Evolutionary conservation across 495 filamentous ascomycete genomes (phyloP), one percentile per base, ranked within the genome.

Genomic region (Entonaema liquescens): DNA sequence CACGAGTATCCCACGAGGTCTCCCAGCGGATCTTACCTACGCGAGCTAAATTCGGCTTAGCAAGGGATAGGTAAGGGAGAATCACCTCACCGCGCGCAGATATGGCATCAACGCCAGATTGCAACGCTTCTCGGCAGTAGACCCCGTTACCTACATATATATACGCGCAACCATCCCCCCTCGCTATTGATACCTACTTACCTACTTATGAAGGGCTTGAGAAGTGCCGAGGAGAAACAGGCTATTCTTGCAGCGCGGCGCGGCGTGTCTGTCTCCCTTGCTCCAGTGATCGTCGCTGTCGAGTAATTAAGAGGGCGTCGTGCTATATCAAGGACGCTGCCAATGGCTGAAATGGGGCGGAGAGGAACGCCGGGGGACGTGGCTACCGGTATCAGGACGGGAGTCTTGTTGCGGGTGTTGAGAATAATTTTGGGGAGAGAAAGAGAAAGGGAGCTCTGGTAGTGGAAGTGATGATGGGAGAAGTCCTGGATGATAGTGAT

Each of bases 91-190:
- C 44, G 53, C 11, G n/a, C 35, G 29, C 62, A 62, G 28, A 38
- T 56, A 67, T 71, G 68, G 68, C 68, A 66, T 71, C 68, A 71
- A 66, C 56, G 42, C 62, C 50, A 65, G 21, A 59, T 71, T 38
- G 63, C 42, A 54, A 71, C 68, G 40, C 59, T 9, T 9, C 50
- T 53, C 58, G 9, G 8, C 61, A 28, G 31, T 38, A 9, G 36
- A 5, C 50, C 49, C 21, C 35, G 26, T 12, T 33, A 7, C 31
- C 31, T 31, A 33, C 31, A 5, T 33, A 1, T 33, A 33, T 33
- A 2, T 33, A 33, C 11, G n/a, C n/a, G n/a, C n/a, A n/a, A n/a
- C 31, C 31, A 7, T 33, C 31, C 31, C 31, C 11, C n/a, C n/a
- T n/a, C n/a, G n/a, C n/a, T n/a, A n/a, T n/a, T n/a, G n/a, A 65